Percentiles rank a stretch among this genome's conserved stretches.
Evolutionary conservation across 2,329 filamentous ascomycete species (phyloP).

Genomic region (Calonectria pseudoturangicola): DNA sequence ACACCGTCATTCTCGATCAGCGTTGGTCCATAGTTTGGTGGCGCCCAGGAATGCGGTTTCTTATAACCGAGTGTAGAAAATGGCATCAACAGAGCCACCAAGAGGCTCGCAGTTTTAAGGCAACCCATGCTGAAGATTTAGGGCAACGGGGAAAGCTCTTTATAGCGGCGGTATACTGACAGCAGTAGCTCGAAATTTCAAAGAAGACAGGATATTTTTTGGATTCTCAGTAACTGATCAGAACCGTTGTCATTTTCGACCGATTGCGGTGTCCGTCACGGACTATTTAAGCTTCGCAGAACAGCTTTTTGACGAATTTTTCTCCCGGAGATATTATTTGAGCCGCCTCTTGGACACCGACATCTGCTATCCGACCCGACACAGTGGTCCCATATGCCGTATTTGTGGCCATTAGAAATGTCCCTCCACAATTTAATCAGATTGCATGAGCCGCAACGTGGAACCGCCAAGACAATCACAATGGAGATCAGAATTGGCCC

Average conservation of each 20-base stretch:
- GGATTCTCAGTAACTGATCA: background rate
- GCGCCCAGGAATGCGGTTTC: conserved; percentile 1
- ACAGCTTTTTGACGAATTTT: background rate
- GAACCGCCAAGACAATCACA: too few species aligned
- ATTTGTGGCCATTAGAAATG: too few species aligned
- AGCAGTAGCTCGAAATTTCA: too few species aligned
- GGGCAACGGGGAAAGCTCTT: background rate
- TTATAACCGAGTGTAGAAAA: background rate
- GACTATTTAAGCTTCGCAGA: background rate
- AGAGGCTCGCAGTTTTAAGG: background rate
- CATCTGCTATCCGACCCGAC: too few species aligned
- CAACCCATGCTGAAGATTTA: background rate
- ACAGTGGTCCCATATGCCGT: too few species aligned
- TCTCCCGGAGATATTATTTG: too few species aligned
- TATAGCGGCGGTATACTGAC: background rate
- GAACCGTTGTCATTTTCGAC: too few species aligned
- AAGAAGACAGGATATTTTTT: background rate
- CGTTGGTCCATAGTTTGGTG: background rate
- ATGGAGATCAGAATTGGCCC: too few species aligned
- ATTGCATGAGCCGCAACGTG: too few species aligned
- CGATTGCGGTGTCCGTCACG: background rate
- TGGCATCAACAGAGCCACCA: background rate
- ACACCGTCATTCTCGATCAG: conserved; percentile 5
- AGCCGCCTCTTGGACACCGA: too few species aligned
- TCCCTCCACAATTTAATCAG: too few species aligned